A percentile compares a stretch with the other conserved stretches of the same genome.
phyloP scores from a whole-genome alignment of 495 filamentous ascomycete species.

The Choiromyces venosus region DNA sequence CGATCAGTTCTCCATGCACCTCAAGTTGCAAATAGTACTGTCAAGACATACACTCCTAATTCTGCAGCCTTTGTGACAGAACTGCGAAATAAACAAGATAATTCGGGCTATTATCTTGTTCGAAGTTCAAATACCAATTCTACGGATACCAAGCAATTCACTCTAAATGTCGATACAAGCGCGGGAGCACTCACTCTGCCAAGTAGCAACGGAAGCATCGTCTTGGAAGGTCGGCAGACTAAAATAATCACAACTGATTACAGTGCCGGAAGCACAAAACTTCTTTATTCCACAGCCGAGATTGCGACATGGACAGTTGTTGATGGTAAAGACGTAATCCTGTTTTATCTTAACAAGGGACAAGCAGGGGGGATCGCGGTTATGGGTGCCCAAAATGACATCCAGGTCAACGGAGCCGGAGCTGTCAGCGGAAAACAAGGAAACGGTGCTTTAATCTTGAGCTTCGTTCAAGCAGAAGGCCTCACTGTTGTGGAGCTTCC shows the following conservation, averaged over 20 bases:
- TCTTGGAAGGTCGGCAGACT: conserved; percentile 65
- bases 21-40: conserved; percentile 48
- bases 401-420: conserved; percentile 48
- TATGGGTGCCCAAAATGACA: conserved; percentile 46
- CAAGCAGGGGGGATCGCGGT: conserved; percentile 66
- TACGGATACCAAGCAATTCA: conserved; percentile 54
- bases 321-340: conserved; percentile 54
- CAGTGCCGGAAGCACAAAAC: conserved; percentile 54
- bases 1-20: conserved; percentile 56
- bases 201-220: conserved; percentile 55
- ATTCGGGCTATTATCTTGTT: conserved; percentile 55
- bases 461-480: conserved; percentile 48
- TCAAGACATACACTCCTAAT: conserved; percentile 49
- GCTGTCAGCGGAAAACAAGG: conserved; percentile 43
- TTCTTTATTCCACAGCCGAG: conserved; percentile 72
- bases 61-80: conserved; percentile 56
- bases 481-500: conserved; percentile 50
- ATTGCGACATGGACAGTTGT: conserved; percentile 66
- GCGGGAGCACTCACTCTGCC: conserved; percentile 58
- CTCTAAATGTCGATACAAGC: conserved; percentile 57
- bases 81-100: conserved; percentile 47
- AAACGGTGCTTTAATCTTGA: conserved; percentile 51
- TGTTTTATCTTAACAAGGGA: conserved; percentile 64
- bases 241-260: conserved; percentile 73
- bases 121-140: conserved; percentile 59